Evolutionary conservation across 2,329 filamentous ascomycete genomes (phyloP), one percentile per base, ranked within the genome.

Genomic region (Lachnellula suecica): DNA sequence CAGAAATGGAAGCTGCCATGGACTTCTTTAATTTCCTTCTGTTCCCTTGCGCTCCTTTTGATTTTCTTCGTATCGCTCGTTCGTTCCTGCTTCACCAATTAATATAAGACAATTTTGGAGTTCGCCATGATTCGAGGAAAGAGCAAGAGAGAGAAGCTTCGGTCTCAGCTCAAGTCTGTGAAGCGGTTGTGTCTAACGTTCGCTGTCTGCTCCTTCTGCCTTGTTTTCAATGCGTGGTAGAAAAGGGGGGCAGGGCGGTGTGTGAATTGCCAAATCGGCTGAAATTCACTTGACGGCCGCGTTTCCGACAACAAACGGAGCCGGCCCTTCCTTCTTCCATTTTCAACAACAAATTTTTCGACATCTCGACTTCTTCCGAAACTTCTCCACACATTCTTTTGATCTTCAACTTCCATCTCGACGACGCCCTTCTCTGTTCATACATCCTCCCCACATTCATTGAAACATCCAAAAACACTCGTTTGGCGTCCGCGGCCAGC

Each of bases 361-460:
- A 34, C 11, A 4, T 34, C n/a, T 2, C 31, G n/a, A 15, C 3
- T 34, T 34, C 17, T 13, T 17, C 23, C 31, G n/a, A n/a, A n/a
- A n/a, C n/a, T n/a, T n/a, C n/a, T n/a, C 34, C 15, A 25, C 29
- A 20, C 25, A 23, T 52, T 24, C 17, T 17, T 31, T 52, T 31
- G n/a, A n/a, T n/a, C 24, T 29, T 49, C 34, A 4, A 31, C 31
- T 46, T 46, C 41, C 46, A 37, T 20, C 31, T n/a, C n/a, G n/a
- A n/a, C n/a, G n/a, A n/a, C n/a, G 1, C 31, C 31, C 17, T 35
- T n/a, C 13, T 35, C n/a, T n/a, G n/a, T 35, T 35, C 31, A 35
- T 15, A 4, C 31, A 35, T 15, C 31, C 31, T 35, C 13, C 17
- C 17, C 31, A n/a, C 31, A n/a, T n/a, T 35, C 31, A n/a, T 35